Conservation (phyloP, 768 basidiomycete species). For the Lepiota brunneoincarnata region DNA sequence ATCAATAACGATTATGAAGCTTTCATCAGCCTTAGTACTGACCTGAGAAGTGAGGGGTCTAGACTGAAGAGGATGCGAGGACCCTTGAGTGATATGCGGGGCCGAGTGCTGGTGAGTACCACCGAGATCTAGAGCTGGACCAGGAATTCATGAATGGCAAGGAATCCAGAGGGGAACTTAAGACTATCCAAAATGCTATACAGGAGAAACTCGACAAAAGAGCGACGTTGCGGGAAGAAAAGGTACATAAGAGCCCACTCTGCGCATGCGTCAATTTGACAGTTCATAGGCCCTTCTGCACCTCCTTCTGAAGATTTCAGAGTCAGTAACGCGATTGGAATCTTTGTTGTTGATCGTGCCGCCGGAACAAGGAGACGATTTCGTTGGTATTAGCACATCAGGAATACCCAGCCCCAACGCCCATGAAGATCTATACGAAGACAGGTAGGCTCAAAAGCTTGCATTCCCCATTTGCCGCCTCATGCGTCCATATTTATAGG, state of each 20-base stretch:
- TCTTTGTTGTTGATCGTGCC: constrained; percentile 72
- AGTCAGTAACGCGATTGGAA: constrained; percentile 86
- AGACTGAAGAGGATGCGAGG: constrained; percentile 64
- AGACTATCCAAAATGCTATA: constrained; percentile 67
- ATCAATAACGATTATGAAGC: constrained; percentile 99
- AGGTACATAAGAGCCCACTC: constrained; percentile 42
- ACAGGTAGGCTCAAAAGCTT: constrained; percentile 25
- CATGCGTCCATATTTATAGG: constrained; percentile 44
- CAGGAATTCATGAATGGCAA: constrained; percentile 19
- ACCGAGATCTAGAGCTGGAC: not conserved
- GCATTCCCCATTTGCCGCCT: constrained; percentile 10
- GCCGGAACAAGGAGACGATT: constrained; percentile 41
- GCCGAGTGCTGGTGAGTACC: constrained; percentile 63
- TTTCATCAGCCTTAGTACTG: constrained; percentile 94
- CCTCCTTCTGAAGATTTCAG: constrained; percentile 88
- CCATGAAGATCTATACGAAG: constrained; percentile 43
- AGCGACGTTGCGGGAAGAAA: constrained; percentile 79
- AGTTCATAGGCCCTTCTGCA: constrained; percentile 70
- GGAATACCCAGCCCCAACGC: constrained; percentile 24
- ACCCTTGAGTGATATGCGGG: constrained; percentile 63
- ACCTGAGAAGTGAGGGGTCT: constrained; percentile 80
- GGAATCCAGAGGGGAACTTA: constrained; percentile 65
- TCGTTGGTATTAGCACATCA: constrained; percentile 31
- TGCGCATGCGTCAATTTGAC: not conserved
- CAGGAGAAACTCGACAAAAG: constrained; percentile 77